Evolutionary conservation across 306 rosid species (phyloP).

Genomic region (Begonia peltatifolia): DNA sequence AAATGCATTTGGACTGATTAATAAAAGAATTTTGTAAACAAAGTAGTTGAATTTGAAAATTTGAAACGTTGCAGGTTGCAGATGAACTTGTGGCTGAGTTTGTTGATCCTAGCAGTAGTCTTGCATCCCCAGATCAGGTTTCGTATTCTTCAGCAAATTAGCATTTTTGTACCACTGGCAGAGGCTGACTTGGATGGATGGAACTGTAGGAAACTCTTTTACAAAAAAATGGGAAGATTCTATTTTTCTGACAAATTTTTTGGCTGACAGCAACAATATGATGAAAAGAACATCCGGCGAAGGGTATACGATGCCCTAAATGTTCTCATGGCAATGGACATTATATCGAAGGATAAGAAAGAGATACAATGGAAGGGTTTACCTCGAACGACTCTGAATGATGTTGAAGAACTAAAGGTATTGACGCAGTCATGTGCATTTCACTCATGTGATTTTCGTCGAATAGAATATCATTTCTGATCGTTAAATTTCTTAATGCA

Average conservation of each 20-base stretch:
- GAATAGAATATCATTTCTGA: too few species aligned
- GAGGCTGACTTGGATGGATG: slow-evolving; percentile 9
- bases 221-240: too few species aligned
- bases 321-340: slow-evolving; percentile 99
- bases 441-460: background rate
- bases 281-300: slow-evolving; percentile 87
- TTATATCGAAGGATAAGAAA: slow-evolving; percentile 93
- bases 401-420: slow-evolving; percentile 91
- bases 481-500: slow-evolving; percentile 24
- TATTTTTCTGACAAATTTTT: too few species aligned
- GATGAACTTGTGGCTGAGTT: slow-evolving; percentile 99
- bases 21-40: too few species aligned
- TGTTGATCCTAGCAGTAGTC: slow-evolving; percentile 54
- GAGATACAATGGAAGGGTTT: slow-evolving; percentile 99
- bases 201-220: too few species aligned
- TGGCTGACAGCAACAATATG: slow-evolving; percentile 74
- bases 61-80: slow-evolving; percentile 54
- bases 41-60: slow-evolving; percentile 1
- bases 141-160: slow-evolving; percentile 7
- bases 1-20: background rate
- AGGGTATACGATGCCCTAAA: slow-evolving; percentile 96
- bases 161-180: background rate
- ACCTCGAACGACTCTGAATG: slow-evolving; percentile 77
- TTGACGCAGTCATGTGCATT: slow-evolving; percentile 9
- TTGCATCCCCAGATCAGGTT: slow-evolving; percentile 88